A percentile compares a stretch with the other conserved stretches of the same genome.
These are phyloP conservation scores for Capsicum chinense DNA, from an alignment of 257 asterid species.

Conservation along the genomic window DNA sequence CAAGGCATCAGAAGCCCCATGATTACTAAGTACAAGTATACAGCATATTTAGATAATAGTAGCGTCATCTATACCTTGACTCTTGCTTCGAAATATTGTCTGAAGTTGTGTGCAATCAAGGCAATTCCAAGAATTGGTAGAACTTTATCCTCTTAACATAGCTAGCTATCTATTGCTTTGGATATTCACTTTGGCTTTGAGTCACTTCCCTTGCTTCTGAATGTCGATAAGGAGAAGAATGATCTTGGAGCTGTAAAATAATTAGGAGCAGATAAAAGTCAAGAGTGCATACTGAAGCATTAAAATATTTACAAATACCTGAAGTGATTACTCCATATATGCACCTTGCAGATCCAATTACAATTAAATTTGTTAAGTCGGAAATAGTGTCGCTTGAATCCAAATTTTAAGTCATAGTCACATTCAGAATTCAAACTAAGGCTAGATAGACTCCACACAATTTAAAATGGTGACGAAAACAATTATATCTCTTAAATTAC, in stretches of 20 bases:
- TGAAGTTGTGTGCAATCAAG: constrained; percentile 1
- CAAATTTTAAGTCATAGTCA: not conserved
- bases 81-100: constrained; percentile 26
- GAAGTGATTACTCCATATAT: not conserved
- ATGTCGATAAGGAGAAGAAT: constrained; percentile 82
- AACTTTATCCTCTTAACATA: not conserved
- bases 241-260: constrained; percentile 82
- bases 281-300: not conserved
- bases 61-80: constrained; percentile 36
- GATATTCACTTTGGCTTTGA: constrained; percentile 68
- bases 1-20: constrained; percentile 35
- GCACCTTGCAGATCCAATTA: not conserved
- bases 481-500: not conserved
- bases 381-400: not conserved
- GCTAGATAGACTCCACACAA: not conserved
- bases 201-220: constrained; percentile 94
- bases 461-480: constrained; percentile 3
- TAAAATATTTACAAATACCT: not conserved
- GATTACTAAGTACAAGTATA: constrained; percentile 40
- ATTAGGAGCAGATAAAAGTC: constrained; percentile 24
- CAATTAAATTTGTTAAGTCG: not conserved
- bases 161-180: not conserved
- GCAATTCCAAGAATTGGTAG: constrained; percentile 25
- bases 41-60: constrained; percentile 29
- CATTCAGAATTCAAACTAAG: not conserved